Conservation (phyloP, 768 basidiomycete genomes). For the Phlebiopsis flavidoalba region DNA sequence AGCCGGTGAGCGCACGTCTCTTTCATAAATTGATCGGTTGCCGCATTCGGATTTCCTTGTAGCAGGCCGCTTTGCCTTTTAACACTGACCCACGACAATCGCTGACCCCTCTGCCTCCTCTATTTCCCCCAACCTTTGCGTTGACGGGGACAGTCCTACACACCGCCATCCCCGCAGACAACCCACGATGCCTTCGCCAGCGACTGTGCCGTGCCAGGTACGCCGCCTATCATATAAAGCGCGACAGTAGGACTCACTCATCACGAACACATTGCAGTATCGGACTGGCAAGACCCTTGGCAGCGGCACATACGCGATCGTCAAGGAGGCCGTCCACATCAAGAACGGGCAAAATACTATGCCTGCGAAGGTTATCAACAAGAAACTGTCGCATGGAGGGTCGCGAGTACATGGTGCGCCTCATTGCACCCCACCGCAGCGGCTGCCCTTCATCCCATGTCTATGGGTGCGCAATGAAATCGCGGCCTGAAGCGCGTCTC, state of each 20-base stretch:
- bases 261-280: slow-evolving; percentile 42
- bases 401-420: slow-evolving; percentile 89
- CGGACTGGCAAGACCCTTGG: slow-evolving; percentile 85
- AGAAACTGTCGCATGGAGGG: slow-evolving; percentile 99
- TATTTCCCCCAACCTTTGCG: not conserved
- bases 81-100: not conserved
- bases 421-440: not conserved
- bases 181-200: slow-evolving; percentile 6
- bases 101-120: not conserved
- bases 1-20: not conserved
- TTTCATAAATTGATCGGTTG: not conserved
- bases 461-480: slow-evolving; percentile 97
- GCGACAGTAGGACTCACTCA: not conserved
- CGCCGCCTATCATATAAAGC: not conserved
- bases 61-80: not conserved
- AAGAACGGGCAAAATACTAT: slow-evolving; percentile 87
- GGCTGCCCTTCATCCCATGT: not conserved
- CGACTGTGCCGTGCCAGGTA: slow-evolving; percentile 17
- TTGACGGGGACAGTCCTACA: not conserved
- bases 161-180: not conserved
- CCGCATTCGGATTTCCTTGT: not conserved
- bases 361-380: slow-evolving; percentile 99
- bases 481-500: slow-evolving; percentile 91
- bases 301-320: slow-evolving; percentile 92
- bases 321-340: slow-evolving; percentile 93